Evolutionary conservation across 148 eudicot species (phyloP).

Genomic region (Pouteria glomerata): DNA sequence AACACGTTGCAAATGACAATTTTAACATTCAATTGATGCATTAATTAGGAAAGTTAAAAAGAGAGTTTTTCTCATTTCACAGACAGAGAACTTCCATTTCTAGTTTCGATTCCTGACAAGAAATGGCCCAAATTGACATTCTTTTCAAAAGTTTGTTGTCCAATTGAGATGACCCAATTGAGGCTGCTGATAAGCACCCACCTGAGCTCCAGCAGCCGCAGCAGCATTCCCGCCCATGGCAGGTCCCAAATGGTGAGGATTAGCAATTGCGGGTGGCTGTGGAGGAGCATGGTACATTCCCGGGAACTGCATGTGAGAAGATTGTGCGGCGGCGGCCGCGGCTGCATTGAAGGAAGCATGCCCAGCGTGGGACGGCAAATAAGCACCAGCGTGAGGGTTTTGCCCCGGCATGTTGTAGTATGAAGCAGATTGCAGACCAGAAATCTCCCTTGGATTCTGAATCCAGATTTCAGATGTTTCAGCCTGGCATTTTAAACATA

Average conservation of each 20-base stretch:
- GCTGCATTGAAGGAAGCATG: slow-evolving; percentile 70
- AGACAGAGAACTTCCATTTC: slow-evolving; percentile 22
- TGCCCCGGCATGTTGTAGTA: slow-evolving; percentile 80
- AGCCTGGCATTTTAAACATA: slow-evolving; percentile 33
- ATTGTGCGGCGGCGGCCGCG: slow-evolving; percentile 59
- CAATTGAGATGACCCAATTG: slow-evolving; percentile 74
- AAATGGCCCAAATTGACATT: slow-evolving; percentile 5
- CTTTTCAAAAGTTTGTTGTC: slow-evolving; percentile 58
- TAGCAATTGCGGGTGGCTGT: slow-evolving; percentile 55
- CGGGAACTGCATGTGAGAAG: slow-evolving; percentile 77
- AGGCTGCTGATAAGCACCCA: slow-evolving; percentile 66
- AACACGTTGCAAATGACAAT: too few relatives aligned
- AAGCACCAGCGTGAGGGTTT: slow-evolving; percentile 52
- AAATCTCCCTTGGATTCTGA: slow-evolving; percentile 57
- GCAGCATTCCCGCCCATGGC: slow-evolving; percentile 41
- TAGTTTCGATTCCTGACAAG: slow-evolving; percentile 16
- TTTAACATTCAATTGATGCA: slow-evolving; percentile 25
- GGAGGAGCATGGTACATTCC: slow-evolving; percentile 64
- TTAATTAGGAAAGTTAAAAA: slow-evolving; percentile 27
- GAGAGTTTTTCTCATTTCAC: slow-evolving; percentile 18
- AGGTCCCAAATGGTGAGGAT: slow-evolving; percentile 63
- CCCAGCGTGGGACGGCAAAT: slow-evolving; percentile 58
- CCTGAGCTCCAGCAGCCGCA: slow-evolving; percentile 57
- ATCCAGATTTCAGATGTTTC: slow-evolving; percentile 84
- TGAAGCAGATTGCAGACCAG: slow-evolving; percentile 69